A percentile compares a stretch with the other conserved stretches of the same genome.
phyloP scores from a whole-genome alignment of 2,329 filamentous ascomycete species.

The Botrytis sinoallii region DNA sequence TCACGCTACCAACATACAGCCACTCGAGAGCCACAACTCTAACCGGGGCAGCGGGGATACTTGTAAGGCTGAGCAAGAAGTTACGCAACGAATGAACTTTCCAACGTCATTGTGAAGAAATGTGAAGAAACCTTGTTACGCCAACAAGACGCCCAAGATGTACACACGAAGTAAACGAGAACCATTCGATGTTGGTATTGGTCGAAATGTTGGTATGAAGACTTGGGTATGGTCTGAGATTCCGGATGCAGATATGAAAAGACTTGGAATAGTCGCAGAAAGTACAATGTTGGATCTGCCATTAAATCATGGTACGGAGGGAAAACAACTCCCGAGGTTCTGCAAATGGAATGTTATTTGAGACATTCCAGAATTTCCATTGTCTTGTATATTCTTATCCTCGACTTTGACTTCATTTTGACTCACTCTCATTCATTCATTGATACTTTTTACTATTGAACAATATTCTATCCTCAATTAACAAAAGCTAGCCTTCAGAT shows the following conservation, averaged over 20 bases:
- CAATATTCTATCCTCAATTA: neutral
- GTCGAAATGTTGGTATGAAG: neutral
- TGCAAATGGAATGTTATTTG: neutral
- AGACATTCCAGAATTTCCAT: constrained; percentile 8
- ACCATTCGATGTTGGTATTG: neutral
- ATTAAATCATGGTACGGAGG: neutral
- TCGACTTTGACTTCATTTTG: neutral
- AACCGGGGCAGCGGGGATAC: neutral
- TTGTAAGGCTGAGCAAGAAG: constrained; percentile 9
- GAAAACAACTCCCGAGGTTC: neutral
- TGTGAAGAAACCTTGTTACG: neutral
- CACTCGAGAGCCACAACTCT: neutral
- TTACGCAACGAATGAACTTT: constrained; percentile 1
- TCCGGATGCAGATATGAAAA: constrained; percentile 3
- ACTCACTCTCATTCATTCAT: neutral
- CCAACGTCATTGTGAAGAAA: neutral
- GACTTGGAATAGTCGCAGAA: neutral
- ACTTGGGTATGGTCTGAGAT: neutral
- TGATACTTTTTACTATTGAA: neutral
- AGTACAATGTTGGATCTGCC: neutral
- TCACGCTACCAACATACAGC: neutral
- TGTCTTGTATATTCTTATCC: neutral
- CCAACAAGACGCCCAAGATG: neutral
- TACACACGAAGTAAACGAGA: neutral
- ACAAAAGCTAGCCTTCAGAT: neutral